Percentiles rank a stretch among this genome's conserved stretches.
These are phyloP conservation scores for Nakazawaea peltata DNA, from an alignment of 805 yeast species.

Conservation along the genomic window DNA sequence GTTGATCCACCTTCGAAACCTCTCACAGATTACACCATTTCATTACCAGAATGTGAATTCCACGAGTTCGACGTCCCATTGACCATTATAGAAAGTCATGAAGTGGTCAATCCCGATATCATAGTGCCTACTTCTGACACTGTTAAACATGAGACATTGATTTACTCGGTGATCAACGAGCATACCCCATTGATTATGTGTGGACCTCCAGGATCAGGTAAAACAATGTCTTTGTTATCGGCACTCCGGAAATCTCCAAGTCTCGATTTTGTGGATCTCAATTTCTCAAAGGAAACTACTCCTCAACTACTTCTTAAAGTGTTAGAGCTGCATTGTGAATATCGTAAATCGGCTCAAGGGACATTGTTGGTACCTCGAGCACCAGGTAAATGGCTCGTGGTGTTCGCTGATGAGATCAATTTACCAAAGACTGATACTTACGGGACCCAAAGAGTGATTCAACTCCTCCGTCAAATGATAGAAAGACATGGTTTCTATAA, in stretches of 20 bases:
- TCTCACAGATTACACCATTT: conserved; percentile 34
- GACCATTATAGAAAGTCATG: conserved; percentile 45
- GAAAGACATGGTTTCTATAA: conserved; percentile 78
- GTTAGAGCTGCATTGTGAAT: conserved; percentile 66
- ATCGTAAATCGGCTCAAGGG: conserved; percentile 45
- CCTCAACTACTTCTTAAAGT: conserved; percentile 54
- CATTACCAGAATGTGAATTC: conserved; percentile 42
- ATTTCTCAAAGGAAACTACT: conserved; percentile 76
- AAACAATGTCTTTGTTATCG: conserved; percentile 81
- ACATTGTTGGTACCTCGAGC: conserved; percentile 46
- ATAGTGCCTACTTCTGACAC: conserved; percentile 82
- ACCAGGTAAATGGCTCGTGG: conserved; percentile 62
- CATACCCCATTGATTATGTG: conserved; percentile 63
- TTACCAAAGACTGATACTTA: conserved; percentile 64
- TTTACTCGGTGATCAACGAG: conserved; percentile 47
- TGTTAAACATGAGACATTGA: conserved; percentile 49
- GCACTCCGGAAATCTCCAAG: conserved; percentile 52
- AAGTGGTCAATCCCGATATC: conserved; percentile 50
- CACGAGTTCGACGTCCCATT: conserved; percentile 28
- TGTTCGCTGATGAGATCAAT: conserved; percentile 90
- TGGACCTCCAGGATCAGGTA: conserved; percentile 98
- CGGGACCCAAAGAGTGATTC: conserved; percentile 66
- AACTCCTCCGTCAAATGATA: conserved; percentile 66
- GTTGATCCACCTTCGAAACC: conserved; percentile 7
- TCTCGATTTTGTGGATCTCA: conserved; percentile 57